Evolutionary conservation across 306 rosid species (phyloP), one percentile per base, ranked within the genome.

Genomic region (Calophaca sinica): DNA sequence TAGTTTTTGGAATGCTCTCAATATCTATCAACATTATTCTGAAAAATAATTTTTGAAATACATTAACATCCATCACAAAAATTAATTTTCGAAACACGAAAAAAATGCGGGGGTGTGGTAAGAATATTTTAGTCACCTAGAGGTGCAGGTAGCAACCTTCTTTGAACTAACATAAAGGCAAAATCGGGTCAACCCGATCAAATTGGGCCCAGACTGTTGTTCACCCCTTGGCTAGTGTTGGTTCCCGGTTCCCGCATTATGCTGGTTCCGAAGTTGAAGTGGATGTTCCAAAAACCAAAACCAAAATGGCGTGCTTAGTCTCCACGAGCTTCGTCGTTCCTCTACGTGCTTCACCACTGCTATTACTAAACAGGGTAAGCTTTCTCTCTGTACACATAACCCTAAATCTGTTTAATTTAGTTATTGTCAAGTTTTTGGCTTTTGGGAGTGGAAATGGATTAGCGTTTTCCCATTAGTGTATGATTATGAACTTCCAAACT

Each of bases 271-370:
- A 20, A 20, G 26, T 20, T 20, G 26, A 20, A 20, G 26, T 20
- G 26, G 26, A 20, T 20, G 26, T 20, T 20, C 26, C 26, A 20
- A 20, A 20, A 20, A 20, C 26, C 26, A 20, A 20, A 20, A 20
- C 5, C 26, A 52, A 69, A 70, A 83, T 83, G 86, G 72, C 65
- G 75, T 75, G 66, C 35, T 15, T 74, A 44, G 65, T 74, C 32
- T 64, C 66, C 54, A 41, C 70, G 4, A 66, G 48, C 50, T 73
- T 73, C 80, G 36, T 46, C 53, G 52, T 44, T 74, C 81, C 83
- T 50, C 61, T n/a, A 15, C 58, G 33, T 0, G 3, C 67, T 60
- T 31, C 81, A 5, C 70, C 48, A n/a, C 36, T 57, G 51, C 68
- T 48, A 26, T 31, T 41, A 53, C 53, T 14, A 33, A 32, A 59